Conservation (phyloP, 2,329 filamentous ascomycete species). For the Alternaria panax region DNA sequence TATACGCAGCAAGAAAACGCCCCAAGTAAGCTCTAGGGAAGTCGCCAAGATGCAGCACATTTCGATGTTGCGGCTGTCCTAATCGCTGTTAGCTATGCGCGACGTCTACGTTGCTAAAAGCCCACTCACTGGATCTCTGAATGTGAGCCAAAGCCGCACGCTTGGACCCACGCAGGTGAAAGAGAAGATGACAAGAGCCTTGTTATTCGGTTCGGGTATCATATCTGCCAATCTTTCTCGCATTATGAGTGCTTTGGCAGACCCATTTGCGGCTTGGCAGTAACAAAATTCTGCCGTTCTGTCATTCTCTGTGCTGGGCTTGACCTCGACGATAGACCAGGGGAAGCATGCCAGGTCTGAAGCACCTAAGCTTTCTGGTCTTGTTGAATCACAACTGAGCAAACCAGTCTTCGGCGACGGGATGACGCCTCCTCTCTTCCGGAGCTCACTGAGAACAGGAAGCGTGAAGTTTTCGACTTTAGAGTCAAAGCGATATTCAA, state of each 20-base stretch:
- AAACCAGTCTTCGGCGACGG: slow-evolving; percentile 9
- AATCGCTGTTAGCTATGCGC: not conserved
- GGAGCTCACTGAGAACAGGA: slow-evolving; percentile 11
- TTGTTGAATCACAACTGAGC: not conserved
- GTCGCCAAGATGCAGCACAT: slow-evolving; percentile 27
- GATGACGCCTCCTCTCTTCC: not conserved
- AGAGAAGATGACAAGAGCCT: slow-evolving; percentile 18
- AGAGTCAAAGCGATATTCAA: not conserved
- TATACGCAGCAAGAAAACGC: slow-evolving; percentile 17
- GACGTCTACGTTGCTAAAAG: not conserved
- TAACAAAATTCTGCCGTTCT: slow-evolving; percentile 13
- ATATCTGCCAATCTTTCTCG: slow-evolving; percentile 11
- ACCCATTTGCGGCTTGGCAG: slow-evolving; percentile 28
- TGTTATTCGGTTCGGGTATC: not conserved
- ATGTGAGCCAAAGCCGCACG: slow-evolving; percentile 24
- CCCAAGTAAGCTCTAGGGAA: slow-evolving; percentile 24
- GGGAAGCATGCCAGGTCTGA: slow-evolving; percentile 22
- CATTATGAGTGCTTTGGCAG: slow-evolving; percentile 17
- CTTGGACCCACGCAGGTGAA: slow-evolving; percentile 24
- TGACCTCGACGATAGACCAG: slow-evolving; percentile 25
- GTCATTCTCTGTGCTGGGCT: not conserved
- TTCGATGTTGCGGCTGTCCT: not conserved
- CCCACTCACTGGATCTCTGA: slow-evolving; percentile 10
- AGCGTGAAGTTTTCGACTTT: slow-evolving; percentile 13
- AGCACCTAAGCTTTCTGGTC: not conserved